Conservation (phyloP, 352 stramenopile genomes). For the Globisporangium perplexum region DNA sequence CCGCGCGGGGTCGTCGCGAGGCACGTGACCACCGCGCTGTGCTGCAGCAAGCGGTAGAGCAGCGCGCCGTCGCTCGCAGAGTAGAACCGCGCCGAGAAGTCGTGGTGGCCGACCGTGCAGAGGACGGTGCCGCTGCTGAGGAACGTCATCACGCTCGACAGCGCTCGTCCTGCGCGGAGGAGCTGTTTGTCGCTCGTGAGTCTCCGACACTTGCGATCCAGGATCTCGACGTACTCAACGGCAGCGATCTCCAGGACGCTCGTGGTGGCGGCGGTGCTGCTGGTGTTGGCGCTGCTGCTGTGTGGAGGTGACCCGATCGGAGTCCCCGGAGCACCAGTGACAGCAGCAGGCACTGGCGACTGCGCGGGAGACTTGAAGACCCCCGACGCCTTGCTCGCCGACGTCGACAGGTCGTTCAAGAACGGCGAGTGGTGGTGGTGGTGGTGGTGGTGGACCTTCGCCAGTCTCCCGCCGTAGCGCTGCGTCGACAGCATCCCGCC, state of each 20-base stretch:
- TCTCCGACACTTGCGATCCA: slow-evolving; percentile 62
- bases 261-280: not conserved
- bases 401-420: slow-evolving; percentile 35
- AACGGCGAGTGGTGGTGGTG: slow-evolving; percentile 33
- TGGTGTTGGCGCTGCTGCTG: not conserved
- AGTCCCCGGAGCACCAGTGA: not conserved
- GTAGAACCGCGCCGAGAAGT: slow-evolving; percentile 75
- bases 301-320: slow-evolving; percentile 3
- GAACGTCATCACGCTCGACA: slow-evolving; percentile 34
- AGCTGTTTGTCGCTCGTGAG: slow-evolving; percentile 44
- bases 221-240: slow-evolving; percentile 45
- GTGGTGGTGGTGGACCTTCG: slow-evolving; percentile 33
- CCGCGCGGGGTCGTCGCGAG: slow-evolving; percentile 41
- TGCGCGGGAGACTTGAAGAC: slow-evolving; percentile 28
- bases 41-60: slow-evolving; percentile 66
- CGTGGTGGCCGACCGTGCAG: slow-evolving; percentile 65
- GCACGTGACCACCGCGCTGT: slow-evolving; percentile 65
- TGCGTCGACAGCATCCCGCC: slow-evolving; percentile 67
- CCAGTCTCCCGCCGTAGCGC: slow-evolving; percentile 45
- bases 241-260: slow-evolving; percentile 14
- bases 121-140: slow-evolving; percentile 48
- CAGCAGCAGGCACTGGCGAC: too few relatives aligned
- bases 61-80: slow-evolving; percentile 62
- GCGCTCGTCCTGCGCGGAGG: slow-evolving; percentile 6
- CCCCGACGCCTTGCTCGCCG: slow-evolving; percentile 30